phyloP scores from a whole-genome alignment of 2,329 filamentous ascomycete species.

The Tolypocladium endophyticum region DNA sequence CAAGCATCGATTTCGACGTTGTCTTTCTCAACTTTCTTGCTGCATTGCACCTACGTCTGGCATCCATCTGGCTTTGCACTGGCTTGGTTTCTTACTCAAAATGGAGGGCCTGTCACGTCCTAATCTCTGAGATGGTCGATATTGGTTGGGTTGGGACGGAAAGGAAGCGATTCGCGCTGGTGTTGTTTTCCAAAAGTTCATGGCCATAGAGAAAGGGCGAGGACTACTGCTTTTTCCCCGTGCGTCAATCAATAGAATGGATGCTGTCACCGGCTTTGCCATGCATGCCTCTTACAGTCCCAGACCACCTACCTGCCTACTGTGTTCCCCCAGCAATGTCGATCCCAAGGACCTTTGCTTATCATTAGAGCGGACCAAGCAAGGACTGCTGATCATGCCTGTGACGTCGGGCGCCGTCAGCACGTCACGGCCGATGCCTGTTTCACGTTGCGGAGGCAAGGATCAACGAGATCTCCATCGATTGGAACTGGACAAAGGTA shows the following conservation, averaged over 20 bases:
- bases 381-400: neutral
- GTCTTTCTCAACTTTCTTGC: neutral
- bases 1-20: neutral
- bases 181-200: slow-evolving; percentile 6
- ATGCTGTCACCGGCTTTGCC: slow-evolving; percentile 6
- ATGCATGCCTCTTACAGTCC: neutral
- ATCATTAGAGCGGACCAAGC: neutral
- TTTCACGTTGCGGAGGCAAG: neutral
- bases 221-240: neutral
- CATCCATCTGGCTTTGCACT: neutral
- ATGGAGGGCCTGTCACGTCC: neutral
- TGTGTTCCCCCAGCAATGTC: neutral
- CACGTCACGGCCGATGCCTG: neutral
- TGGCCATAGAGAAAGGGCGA: slow-evolving; percentile 4
- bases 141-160: neutral
- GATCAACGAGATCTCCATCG: neutral
- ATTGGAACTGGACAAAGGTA: neutral
- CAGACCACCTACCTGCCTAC: neutral
- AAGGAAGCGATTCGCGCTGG: neutral
- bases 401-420: neutral
- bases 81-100: neutral
- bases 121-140: neutral
- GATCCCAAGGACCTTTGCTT: neutral
- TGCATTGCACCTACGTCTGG: neutral
- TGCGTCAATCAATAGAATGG: slow-evolving; percentile 6